Conservation (phyloP, 2,329 filamentous ascomycete genomes). For the Verticillium albo-atrum region DNA sequence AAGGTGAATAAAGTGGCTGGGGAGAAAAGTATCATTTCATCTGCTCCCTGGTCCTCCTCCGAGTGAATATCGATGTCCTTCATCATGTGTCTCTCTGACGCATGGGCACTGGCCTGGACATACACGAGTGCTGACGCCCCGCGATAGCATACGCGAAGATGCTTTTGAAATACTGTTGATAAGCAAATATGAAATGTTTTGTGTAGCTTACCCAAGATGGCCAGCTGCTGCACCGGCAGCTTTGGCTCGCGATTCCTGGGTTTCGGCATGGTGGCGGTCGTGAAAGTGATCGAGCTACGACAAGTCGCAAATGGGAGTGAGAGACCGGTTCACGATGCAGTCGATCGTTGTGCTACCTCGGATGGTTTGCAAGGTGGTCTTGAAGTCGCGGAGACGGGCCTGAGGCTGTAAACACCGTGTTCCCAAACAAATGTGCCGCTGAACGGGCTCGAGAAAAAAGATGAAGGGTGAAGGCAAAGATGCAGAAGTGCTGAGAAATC, state of each 20-base stretch:
- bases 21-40: conserved; percentile 4
- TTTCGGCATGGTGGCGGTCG: conserved; percentile 8
- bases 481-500: not conserved
- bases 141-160: not conserved
- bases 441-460: not conserved
- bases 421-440: not conserved
- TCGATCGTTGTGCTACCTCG: not conserved
- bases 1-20: conserved; percentile 5
- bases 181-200: not conserved
- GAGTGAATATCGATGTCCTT: not conserved
- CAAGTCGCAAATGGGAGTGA: not conserved
- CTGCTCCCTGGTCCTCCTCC: not conserved
- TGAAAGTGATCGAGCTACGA: not conserved
- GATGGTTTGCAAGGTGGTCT: too few relatives aligned
- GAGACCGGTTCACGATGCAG: not conserved
- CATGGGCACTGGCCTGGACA: not conserved
- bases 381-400: too few relatives aligned
- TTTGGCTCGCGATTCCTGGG: conserved; percentile 41
- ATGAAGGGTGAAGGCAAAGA: not conserved
- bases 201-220: conserved; percentile 64
- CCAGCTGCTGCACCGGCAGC: conserved; percentile 71
- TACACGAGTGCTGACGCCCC: not conserved
- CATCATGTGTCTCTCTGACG: not conserved
- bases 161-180: not conserved
- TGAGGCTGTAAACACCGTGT: not conserved